Conservation (phyloP, 148 eudicot species). For the Cornus kousa region DNA sequence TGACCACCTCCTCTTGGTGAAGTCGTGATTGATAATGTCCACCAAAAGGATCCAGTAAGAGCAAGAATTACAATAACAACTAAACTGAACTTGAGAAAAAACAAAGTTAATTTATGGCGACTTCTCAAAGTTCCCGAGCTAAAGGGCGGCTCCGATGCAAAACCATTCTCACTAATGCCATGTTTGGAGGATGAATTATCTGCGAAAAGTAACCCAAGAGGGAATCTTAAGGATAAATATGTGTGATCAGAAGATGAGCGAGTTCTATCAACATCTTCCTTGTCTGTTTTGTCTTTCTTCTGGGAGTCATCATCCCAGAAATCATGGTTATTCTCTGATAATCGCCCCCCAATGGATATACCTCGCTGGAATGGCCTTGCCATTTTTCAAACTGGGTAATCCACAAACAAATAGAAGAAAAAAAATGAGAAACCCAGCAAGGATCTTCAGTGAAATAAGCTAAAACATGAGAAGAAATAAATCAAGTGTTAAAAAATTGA, state of each 20-base stretch:
- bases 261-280: constrained; percentile 59
- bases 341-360: constrained; percentile 59
- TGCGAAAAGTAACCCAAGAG: constrained; percentile 39
- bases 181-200: constrained; percentile 55
- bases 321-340: constrained; percentile 52
- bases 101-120: constrained; percentile 55
- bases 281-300: constrained; percentile 73
- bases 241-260: constrained; percentile 48
- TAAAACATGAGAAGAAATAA: neutral
- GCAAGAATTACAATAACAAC: constrained; percentile 66
- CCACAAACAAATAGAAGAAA: constrained; percentile 19
- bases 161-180: constrained; percentile 54
- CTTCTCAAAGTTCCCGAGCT: constrained; percentile 44
- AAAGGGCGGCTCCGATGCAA: constrained; percentile 50
- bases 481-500: too few relatives aligned
- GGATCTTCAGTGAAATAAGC: neutral
- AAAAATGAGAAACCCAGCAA: constrained; percentile 9
- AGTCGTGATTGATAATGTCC: constrained; percentile 74
- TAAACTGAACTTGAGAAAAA: constrained; percentile 58
- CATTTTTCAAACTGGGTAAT: constrained; percentile 49
- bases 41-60: constrained; percentile 78
- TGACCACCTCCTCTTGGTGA: constrained; percentile 60
- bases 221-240: constrained; percentile 36
- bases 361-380: constrained; percentile 91
- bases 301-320: constrained; percentile 76